Conservation (phyloP, 2,329 filamentous ascomycete species). For the Fonsecaea monophora region DNA sequence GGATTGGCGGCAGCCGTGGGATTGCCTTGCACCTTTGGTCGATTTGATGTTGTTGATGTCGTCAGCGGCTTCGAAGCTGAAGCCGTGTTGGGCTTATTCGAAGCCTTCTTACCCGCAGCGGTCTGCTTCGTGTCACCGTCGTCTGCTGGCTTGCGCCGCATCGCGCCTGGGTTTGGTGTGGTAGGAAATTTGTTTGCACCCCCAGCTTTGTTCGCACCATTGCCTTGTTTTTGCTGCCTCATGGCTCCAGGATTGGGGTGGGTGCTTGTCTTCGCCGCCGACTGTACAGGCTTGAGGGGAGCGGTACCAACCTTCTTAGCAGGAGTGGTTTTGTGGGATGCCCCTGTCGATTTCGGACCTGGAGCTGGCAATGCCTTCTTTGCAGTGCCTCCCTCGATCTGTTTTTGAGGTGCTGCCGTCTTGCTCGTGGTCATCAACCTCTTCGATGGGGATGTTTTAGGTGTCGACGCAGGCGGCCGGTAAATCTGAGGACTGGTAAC, state of each 20-base stretch:
- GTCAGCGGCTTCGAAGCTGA: slow-evolving; percentile 11
- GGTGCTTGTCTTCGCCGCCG: slow-evolving; percentile 13
- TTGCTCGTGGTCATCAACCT: slow-evolving; percentile 37
- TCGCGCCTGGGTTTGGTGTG: slow-evolving; percentile 33
- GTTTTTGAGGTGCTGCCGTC: slow-evolving; percentile 34
- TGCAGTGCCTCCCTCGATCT: slow-evolving; percentile 29
- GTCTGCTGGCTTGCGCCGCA: slow-evolving; percentile 30
- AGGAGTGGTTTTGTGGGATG: slow-evolving; percentile 21
- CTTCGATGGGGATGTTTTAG: slow-evolving; percentile 40
- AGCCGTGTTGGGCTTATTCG: slow-evolving; percentile 5
- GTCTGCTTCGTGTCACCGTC: slow-evolving; percentile 27
- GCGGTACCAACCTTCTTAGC: slow-evolving; percentile 24
- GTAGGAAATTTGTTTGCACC: neutral
- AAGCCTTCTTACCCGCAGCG: slow-evolving; percentile 15
- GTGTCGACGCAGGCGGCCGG: slow-evolving; percentile 20
- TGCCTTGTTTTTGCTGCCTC: slow-evolving; percentile 5
- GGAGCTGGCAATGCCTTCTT: slow-evolving; percentile 36
- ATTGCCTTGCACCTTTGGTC: slow-evolving; percentile 23
- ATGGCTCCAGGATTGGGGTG: slow-evolving; percentile 33
- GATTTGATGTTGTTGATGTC: slow-evolving; percentile 12
- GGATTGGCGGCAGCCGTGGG: slow-evolving; percentile 33
- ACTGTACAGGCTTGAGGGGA: slow-evolving; percentile 19
- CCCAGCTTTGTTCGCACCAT: slow-evolving; percentile 15
- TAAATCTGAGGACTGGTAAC: slow-evolving; percentile 37
- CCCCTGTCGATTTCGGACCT: neutral